A percentile compares a stretch with the other conserved stretches of the same genome.
phyloP scores from a whole-genome alignment of 169 alveolate species.

The Perkinsus olseni region DNA sequence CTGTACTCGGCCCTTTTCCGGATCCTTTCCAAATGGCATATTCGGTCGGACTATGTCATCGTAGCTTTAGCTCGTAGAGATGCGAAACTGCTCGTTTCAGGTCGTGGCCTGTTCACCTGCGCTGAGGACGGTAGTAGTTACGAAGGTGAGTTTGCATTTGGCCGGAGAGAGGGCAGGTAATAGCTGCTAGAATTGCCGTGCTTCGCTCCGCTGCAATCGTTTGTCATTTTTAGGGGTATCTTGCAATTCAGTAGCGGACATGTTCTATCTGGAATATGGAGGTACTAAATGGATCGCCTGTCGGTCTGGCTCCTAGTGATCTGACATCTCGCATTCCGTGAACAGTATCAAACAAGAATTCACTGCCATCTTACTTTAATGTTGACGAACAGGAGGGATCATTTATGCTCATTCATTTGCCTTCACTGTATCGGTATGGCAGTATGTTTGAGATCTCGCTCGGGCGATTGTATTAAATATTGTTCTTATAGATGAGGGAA shows the following conservation, averaged over 20 bases:
- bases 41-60: neutral
- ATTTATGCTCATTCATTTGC: no score
- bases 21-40: no score
- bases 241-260: neutral
- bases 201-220: neutral
- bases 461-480: no score
- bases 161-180: constrained; percentile 78
- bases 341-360: no score
- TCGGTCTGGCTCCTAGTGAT: neutral
- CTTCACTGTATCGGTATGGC: no score
- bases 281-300: neutral
- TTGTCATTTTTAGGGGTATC: neutral
- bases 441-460: no score
- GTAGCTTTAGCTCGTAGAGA: neutral
- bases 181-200: neutral
- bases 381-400: no score
- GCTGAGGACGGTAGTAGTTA: constrained; percentile 71
- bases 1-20: no score
- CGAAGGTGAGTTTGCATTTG: constrained; percentile 76
- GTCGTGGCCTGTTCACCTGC: constrained; percentile 71
- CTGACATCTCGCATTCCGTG: no score
- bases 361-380: no score
- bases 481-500: neutral
- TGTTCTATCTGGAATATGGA: neutral
- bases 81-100: neutral